These are phyloP conservation scores for Symbiodinium pilosum DNA, from an alignment of 73 alveolate genomes.

Conservation along the genomic window DNA sequence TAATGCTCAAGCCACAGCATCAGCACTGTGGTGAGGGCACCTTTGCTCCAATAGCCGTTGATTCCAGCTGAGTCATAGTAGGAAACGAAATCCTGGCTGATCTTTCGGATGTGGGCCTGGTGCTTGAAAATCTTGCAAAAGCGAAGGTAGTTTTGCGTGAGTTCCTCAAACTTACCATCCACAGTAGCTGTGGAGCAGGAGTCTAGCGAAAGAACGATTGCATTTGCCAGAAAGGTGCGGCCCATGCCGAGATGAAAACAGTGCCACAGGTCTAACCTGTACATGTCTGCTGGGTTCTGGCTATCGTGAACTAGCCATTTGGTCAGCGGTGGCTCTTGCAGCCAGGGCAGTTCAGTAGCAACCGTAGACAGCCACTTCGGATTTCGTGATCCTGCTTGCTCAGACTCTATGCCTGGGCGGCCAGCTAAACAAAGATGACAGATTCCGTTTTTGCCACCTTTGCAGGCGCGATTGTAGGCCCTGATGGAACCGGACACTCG, in stretches of 20 bases:
- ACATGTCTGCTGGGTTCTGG: neutral
- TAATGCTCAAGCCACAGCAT: neutral
- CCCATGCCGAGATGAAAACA: constrained; percentile 19
- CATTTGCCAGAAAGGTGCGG: neutral
- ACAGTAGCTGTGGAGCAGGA: too few species aligned
- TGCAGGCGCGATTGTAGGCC: neutral
- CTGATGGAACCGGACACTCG: neutral
- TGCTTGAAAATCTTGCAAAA: neutral
- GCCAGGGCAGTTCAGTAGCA: neutral
- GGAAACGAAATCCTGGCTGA: neutral
- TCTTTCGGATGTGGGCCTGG: neutral
- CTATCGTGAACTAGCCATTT: neutral
- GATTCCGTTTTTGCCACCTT: neutral
- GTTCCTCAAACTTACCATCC: too few species aligned
- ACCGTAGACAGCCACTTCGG: neutral
- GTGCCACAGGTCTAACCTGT: neutral
- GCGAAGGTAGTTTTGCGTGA: neutral
- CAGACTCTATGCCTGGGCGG: neutral
- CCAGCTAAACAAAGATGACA: constrained; percentile 46
- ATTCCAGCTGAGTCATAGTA: neutral
- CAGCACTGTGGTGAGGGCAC: neutral
- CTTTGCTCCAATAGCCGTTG: constrained; percentile 42
- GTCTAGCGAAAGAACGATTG: too few species aligned
- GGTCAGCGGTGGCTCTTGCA: neutral
- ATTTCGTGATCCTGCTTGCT: neutral